Evolutionary conservation across 371 early-diverging fungal species (phyloP), one percentile per base, ranked within the genome.

Genomic region (Mucor racemosus): DNA sequence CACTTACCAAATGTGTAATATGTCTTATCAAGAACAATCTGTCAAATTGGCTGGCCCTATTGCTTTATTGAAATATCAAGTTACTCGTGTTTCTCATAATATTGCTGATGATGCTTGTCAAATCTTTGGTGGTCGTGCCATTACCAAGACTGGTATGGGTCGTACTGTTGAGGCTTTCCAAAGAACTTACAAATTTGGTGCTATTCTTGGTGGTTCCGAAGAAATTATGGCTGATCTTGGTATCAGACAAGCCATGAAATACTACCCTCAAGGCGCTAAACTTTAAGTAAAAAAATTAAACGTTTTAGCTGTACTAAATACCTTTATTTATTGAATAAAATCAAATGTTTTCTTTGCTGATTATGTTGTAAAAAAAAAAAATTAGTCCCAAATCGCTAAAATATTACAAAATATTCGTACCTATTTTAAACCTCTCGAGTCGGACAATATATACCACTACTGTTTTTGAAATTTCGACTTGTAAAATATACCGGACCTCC

Each of bases 201-300:
- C 94, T 15, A 94, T 94, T 65, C 91, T 94, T 40, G 95, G 95
- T 66, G 96, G 96, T 14, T 90, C 91, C 31, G 96, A 95, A 74
- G 82, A 82, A 68, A 78, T 82, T 62, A 80, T 84, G 84, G 76
- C 78, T 35, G 84, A 84, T 62, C 64, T 84, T 10, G 81, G 84
- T 71, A 68, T 84, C 15, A 69, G 81, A 58, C 84, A 84, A 64
- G 81, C 81, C 40, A 78, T 80, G 76, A 74, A 75, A 54, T 38
- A 62, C 9, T 81, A 66, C 64, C 80, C 80, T 50, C 46, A 62
- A 14, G 54, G 65, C 41, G 77, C 77, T 11, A 66, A 68, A 21
- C 68, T 74, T 33, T 74, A 74, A 64, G 33, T 14, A 17, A 17
- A 26, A 26, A 26, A 26, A 26, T 26, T 19, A 46, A 19, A 5